Evolutionary conservation across 305 asterid genomes (phyloP).

Genomic region (Solanum aculeatissimum): DNA sequence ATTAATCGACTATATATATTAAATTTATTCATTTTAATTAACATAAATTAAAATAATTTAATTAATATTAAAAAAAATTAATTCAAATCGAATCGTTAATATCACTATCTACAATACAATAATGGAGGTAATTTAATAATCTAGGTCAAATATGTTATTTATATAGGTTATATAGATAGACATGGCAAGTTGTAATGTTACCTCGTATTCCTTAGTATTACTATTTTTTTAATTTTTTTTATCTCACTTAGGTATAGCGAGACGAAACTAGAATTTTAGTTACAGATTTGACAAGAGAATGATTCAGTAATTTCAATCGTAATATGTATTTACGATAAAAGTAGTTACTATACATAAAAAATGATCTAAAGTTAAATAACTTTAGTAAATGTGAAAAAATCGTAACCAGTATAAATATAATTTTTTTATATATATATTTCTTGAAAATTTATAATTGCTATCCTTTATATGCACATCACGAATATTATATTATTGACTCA

Average conservation of each 20-base stretch:
- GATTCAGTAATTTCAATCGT: too few relatives aligned
- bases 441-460: rapidly evolving
- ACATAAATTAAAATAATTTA: not conserved
- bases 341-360: not conserved
- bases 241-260: too few relatives aligned
- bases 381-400: not conserved
- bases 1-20: not conserved
- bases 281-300: too few relatives aligned
- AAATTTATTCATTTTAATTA: not conserved
- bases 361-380: not conserved
- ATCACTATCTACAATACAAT: not conserved
- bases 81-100: not conserved
- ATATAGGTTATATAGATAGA: too few relatives aligned
- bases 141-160: not conserved
- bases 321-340: too few relatives aligned
- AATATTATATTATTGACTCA: not conserved
- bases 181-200: not conserved
- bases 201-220: not conserved
- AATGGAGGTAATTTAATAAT: not conserved
- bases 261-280: too few relatives aligned
- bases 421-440: not conserved
- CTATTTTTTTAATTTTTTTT: too few relatives aligned
- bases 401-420: too few relatives aligned
- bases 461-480: not conserved
- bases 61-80: not conserved